phyloP scores from a whole-genome alignment of 345 rosid species.

The Arabis hirsuta region DNA sequence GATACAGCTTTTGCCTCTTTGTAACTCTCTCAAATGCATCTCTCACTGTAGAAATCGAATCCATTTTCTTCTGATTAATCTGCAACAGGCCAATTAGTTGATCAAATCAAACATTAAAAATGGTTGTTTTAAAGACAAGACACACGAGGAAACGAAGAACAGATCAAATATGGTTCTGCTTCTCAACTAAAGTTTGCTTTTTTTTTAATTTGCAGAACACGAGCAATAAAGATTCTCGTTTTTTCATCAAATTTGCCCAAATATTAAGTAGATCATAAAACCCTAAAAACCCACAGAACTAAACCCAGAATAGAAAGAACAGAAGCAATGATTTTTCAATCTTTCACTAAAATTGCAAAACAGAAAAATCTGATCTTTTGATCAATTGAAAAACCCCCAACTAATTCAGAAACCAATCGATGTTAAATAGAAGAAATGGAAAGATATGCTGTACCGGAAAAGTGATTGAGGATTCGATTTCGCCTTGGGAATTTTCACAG shows the following conservation, averaged over 20 bases:
- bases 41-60: slow-evolving; percentile 41
- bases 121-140: background rate
- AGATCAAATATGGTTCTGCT: background rate
- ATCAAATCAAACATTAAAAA: background rate
- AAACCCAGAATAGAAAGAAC: background rate
- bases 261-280: background rate
- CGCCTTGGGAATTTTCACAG: background rate
- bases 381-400: background rate
- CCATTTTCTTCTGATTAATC: slow-evolving; percentile 20
- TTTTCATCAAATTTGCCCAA: background rate
- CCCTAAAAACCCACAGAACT: background rate
- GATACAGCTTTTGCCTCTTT: slow-evolving; percentile 69
- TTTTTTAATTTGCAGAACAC: background rate
- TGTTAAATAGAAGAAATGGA: background rate
- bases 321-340: slow-evolving; percentile 5
- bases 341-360: background rate
- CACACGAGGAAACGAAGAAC: background rate
- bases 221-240: background rate
- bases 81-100: background rate
- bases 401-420: background rate
- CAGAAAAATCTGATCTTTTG: background rate
- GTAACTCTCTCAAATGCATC: slow-evolving; percentile 68
- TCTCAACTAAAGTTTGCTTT: background rate
- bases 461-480: background rate
- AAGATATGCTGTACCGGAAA: slow-evolving; percentile 14